Conservation (phyloP, 1,139 yeast genomes). For the Tardiomyces blankii region DNA sequence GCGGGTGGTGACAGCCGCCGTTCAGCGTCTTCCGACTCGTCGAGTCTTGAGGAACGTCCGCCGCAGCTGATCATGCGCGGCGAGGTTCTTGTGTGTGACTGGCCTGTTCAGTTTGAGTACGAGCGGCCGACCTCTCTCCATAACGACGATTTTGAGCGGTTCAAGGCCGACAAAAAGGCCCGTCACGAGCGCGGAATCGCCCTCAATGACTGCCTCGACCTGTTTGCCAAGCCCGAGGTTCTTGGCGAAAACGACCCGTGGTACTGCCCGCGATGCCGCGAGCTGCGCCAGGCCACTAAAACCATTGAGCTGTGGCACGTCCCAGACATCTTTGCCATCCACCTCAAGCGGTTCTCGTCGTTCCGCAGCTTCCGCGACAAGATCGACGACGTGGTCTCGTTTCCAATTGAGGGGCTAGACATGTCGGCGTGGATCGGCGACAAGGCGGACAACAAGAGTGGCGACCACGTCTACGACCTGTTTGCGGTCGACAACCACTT, state of each 20-base stretch:
- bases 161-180: conserved; percentile 31
- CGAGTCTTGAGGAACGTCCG: background rate
- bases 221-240: conserved; percentile 75
- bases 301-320: conserved; percentile 85
- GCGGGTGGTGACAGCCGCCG: background rate
- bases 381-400: conserved; percentile 72
- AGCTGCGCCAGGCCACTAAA: conserved; percentile 84
- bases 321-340: conserved; percentile 84
- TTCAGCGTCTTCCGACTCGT: background rate
- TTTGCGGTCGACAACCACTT: conserved; percentile 91
- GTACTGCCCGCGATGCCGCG: conserved; percentile 88
- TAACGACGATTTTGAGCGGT: conserved; percentile 28
- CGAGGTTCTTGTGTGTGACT: conserved; percentile 44
- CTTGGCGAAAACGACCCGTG: conserved; percentile 85
- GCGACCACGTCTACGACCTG: conserved; percentile 54
- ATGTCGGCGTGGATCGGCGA: conserved; percentile 28
- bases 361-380: conserved; percentile 82
- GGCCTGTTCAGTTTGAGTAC: conserved; percentile 39
- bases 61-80: background rate
- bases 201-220: conserved; percentile 60
- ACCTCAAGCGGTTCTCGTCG: conserved; percentile 81
- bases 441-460: conserved; percentile 27
- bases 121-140: conserved; percentile 30
- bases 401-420: conserved; percentile 79
- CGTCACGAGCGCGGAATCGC: conserved; percentile 35